phyloP scores from a whole-genome alignment of 2,329 filamentous ascomycete genomes.

The Grosmannia huntii region DNA sequence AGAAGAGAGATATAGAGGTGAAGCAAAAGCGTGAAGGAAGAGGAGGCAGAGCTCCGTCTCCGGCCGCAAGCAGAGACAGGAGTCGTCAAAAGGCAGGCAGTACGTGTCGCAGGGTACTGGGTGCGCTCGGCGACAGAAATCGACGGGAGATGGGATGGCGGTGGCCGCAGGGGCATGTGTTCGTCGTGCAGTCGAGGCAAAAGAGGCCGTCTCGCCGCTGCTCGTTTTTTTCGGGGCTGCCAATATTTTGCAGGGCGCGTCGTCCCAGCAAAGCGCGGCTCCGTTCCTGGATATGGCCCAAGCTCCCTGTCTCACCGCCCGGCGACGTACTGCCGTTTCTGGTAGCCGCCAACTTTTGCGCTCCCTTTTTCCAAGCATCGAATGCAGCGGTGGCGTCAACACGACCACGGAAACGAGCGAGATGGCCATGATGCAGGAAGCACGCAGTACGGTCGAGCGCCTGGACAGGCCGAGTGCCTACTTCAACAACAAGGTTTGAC shows the following conservation, averaged over 20 bases:
- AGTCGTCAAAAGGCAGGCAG: neutral
- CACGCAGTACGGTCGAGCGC: conserved; percentile 69
- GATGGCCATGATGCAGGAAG: conserved; percentile 1
- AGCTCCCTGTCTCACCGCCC: conserved; percentile 6
- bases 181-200: neutral
- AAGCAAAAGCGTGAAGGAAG: neutral
- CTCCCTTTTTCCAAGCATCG: neutral
- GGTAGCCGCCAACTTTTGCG: neutral
- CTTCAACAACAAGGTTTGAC: conserved; percentile 64
- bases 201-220: neutral
- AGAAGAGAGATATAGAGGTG: neutral
- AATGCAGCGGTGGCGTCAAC: neutral
- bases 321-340: neutral
- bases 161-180: neutral
- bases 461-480: conserved; percentile 94
- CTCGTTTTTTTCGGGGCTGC: neutral
- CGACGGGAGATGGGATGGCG: neutral
- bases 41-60: neutral
- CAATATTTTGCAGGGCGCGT: conserved; percentile 3
- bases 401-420: neutral
- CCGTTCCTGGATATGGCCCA: conserved; percentile 1
- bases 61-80: neutral
- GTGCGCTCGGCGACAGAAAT: neutral
- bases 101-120: neutral
- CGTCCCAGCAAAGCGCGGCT: neutral